Evolutionary conservation across 805 yeast species (phyloP).

Genomic region (Pichia sporocuriosa): DNA sequence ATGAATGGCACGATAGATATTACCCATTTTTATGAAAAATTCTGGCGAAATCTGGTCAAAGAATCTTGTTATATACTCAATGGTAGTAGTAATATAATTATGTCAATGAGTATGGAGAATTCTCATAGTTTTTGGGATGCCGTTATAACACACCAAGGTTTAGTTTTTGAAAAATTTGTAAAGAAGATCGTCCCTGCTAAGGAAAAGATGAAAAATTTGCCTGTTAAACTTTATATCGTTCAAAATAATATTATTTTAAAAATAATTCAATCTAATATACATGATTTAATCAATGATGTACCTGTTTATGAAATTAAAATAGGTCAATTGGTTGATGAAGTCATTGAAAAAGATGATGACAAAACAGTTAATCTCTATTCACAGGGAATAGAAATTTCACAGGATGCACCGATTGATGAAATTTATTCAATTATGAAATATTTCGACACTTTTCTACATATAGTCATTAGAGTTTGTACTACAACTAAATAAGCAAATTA

Average conservation of each 20-base stretch:
- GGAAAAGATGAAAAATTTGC: constrained; percentile 34
- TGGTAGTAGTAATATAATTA: constrained; percentile 75
- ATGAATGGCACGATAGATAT: no score
- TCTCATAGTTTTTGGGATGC: constrained; percentile 51
- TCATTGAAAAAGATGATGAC: no score
- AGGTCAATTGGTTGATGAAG: not conserved
- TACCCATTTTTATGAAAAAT: constrained; percentile 32
- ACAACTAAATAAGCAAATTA: no score
- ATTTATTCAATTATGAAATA: constrained; percentile 40
- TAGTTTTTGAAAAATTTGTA: constrained; percentile 18
- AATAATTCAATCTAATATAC: constrained; percentile 20
- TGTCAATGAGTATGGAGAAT: constrained; percentile 63
- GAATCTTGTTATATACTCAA: constrained; percentile 71
- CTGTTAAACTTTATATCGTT: constrained; percentile 37
- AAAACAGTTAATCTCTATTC: no score
- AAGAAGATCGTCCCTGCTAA: constrained; percentile 27
- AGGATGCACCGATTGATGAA: constrained; percentile 38
- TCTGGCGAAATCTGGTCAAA: constrained; percentile 74
- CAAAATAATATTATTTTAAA: constrained; percentile 17
- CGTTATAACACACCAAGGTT: constrained; percentile 24
- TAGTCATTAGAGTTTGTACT: constrained; percentile 27
- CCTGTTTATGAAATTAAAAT: not conserved
- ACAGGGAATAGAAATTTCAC: constrained; percentile 51
- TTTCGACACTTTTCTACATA: constrained; percentile 63
- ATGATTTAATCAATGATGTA: not conserved